phyloP scores from a whole-genome alignment of 2,329 filamentous ascomycete species.

The Aspergillus aculeatinus region DNA sequence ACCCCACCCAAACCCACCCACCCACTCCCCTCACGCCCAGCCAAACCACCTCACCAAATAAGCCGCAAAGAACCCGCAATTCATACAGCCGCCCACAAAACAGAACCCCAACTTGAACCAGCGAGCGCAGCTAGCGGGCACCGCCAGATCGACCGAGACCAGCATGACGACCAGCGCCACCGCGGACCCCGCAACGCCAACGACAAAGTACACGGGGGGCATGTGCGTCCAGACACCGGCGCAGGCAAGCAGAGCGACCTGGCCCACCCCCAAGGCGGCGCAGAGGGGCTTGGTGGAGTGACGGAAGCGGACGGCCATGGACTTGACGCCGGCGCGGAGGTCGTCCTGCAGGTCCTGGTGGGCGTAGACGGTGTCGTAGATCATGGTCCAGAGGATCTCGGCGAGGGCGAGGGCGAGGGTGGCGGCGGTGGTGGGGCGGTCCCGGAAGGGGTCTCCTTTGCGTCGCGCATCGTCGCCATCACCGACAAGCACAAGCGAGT shows the following conservation, averaged over 20 bases:
- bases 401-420: not conserved
- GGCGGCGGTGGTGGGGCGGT: slow-evolving; percentile 52
- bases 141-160: too few relatives aligned
- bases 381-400: not conserved
- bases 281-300: not conserved
- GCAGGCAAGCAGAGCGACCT: not conserved
- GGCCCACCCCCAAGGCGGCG: not conserved
- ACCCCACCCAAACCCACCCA: too few relatives aligned
- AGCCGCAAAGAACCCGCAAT: too few relatives aligned
- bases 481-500: not conserved
- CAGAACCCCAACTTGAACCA: too few relatives aligned
- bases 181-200: not conserved
- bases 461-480: not conserved
- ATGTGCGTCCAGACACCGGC: not conserved
- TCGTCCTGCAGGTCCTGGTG: slow-evolving; percentile 1
- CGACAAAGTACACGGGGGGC: not conserved
- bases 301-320: not conserved
- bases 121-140: too few relatives aligned
- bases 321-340: not conserved
- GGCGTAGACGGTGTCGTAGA: not conserved
- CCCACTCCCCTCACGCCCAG: too few relatives aligned
- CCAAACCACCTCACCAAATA: too few relatives aligned
- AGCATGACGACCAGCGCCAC: not conserved
- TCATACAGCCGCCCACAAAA: too few relatives aligned
- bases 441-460: too few relatives aligned